A percentile compares a stretch with the other conserved stretches of the same genome.
Conservation (phyloP, 805 yeast genomes). For the Wickerhamiella kurtzmanii region DNA sequence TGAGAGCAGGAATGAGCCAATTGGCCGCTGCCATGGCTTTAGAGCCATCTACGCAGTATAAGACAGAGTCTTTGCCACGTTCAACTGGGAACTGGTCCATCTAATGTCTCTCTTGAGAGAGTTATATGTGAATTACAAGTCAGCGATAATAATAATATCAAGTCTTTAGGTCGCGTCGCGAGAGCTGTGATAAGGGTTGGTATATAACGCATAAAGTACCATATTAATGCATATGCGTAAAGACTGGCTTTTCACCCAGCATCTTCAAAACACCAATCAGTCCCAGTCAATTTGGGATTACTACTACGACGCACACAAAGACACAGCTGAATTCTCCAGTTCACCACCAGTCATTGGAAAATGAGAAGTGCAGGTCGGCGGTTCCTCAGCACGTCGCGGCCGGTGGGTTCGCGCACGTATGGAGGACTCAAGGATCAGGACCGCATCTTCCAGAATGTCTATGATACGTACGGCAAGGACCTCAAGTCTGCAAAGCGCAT, state of each 20-base stretch:
- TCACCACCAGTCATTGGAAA: too few species aligned
- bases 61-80: slow-evolving; percentile 22
- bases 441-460: slow-evolving; percentile 75
- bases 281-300: slow-evolving; percentile 5
- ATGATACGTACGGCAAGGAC: slow-evolving; percentile 62
- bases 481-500: slow-evolving; percentile 58
- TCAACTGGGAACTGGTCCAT: slow-evolving; percentile 1
- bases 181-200: too few species aligned
- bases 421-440: slow-evolving; percentile 76
- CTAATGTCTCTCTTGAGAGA: not conserved
- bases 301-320: too few species aligned
- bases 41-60: slow-evolving; percentile 27
- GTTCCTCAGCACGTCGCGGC: slow-evolving; percentile 14
- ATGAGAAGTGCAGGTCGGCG: slow-evolving; percentile 9
- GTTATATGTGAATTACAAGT: too few species aligned
- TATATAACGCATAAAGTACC: too few species aligned
- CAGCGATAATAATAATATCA: too few species aligned
- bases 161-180: too few species aligned
- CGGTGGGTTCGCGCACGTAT: slow-evolving; percentile 29
- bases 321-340: too few species aligned
- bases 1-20: slow-evolving; percentile 26
- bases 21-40: slow-evolving; percentile 20
- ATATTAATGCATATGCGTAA: not conserved
- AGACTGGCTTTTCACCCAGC: too few species aligned
- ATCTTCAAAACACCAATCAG: slow-evolving; percentile 8